Conservation (phyloP, 2,329 filamentous ascomycete species). For the Parafenestella ontariensis region DNA sequence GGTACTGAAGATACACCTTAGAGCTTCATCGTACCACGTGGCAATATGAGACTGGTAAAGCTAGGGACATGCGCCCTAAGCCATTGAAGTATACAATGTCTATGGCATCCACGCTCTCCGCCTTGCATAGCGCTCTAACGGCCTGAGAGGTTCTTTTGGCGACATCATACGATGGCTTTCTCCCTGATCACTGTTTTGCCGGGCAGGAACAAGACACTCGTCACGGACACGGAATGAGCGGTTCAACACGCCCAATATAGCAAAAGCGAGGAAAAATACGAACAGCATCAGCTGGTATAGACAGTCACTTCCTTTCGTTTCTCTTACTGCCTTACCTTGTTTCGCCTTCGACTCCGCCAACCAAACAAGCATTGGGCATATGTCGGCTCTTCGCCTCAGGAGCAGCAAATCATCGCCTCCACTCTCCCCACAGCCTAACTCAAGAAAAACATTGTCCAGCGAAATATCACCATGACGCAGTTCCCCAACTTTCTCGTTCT, state of each 20-base stretch:
- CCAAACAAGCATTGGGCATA: neutral
- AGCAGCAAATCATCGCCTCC: neutral
- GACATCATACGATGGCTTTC: neutral
- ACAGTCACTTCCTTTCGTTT: neutral
- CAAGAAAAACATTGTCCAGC: neutral
- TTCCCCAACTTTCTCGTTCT: neutral
- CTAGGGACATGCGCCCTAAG: neutral
- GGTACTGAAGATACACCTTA: neutral
- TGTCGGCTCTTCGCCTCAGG: neutral
- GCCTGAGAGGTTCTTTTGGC: neutral
- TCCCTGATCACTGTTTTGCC: neutral
- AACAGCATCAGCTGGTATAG: neutral
- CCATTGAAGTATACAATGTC: too few species aligned
- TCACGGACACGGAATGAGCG: neutral
- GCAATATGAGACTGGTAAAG: neutral
- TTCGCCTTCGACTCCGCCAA: neutral
- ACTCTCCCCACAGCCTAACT: neutral
- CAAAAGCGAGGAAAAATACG: neutral
- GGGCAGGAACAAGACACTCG: neutral
- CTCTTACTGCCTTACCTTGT: neutral
- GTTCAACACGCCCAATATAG: neutral
- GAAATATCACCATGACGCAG: neutral
- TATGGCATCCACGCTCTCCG: neutral
- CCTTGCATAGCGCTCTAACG: neutral
- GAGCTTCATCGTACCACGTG: neutral